phyloP scores from a whole-genome alignment of 1,284 basidiomycete species.

The Puccinia hordei region DNA sequence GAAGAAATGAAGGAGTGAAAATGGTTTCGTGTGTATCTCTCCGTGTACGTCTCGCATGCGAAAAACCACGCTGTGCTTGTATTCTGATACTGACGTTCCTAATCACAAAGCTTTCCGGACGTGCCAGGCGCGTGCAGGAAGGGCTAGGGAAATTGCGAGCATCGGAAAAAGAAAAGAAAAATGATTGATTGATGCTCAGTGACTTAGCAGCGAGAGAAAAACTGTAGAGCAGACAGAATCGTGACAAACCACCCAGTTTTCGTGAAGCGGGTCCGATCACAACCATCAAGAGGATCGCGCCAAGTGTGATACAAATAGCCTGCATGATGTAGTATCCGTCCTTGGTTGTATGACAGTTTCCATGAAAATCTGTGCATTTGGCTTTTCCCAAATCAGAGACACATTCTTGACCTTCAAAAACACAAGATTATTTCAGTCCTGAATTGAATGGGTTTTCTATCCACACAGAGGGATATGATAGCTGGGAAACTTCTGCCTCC shows the following conservation, averaged over 20 bases:
- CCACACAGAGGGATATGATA: neutral
- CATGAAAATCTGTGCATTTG: constrained; percentile 73
- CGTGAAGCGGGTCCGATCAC: constrained; percentile 83
- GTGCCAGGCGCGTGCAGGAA: constrained; percentile 47
- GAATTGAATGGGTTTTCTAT: neutral
- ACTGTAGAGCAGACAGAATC: neutral
- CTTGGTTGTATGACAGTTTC: constrained; percentile 76
- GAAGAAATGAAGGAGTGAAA: neutral
- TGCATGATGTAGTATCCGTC: constrained; percentile 94
- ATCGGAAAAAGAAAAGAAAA: neutral
- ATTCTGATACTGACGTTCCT: neutral
- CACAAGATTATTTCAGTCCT: constrained; percentile 49
- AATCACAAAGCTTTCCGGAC: constrained; percentile 38
- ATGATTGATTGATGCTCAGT: too few species aligned
- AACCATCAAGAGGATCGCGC: constrained; percentile 70
- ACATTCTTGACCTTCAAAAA: constrained; percentile 70
- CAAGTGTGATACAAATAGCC: constrained; percentile 74
- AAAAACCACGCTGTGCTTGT: neutral
- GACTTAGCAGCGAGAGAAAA: neutral
- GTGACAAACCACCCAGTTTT: constrained; percentile 76
- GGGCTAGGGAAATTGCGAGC: neutral
- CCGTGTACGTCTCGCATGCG: neutral
- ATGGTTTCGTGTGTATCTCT: neutral
- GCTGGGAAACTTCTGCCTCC: neutral
- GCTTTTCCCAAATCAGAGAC: constrained; percentile 85